Evolutionary conservation across 192 early-diverging fungal species (phyloP), one percentile per base, ranked within the genome.

Genomic region (Coemansia erecta): DNA sequence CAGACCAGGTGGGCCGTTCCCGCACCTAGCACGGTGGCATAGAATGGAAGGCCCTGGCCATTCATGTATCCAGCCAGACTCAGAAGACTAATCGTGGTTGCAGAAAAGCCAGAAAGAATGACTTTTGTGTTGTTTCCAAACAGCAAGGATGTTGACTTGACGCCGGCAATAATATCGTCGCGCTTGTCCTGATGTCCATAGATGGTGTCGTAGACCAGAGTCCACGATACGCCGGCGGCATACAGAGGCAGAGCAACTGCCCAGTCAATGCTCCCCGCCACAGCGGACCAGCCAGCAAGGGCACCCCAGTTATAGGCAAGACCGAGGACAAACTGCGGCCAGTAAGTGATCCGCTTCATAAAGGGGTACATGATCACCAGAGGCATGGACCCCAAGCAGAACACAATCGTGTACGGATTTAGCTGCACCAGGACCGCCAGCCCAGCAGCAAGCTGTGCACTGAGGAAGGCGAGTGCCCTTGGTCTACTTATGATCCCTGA

Each of bases 111-210:
- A 1, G 87, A 74, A 18, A 98, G 73, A 63, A 85, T 87, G 22
- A 78, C 54, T 24, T 84, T 85, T 8, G 90, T 84, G 35, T 85
- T 79, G 21, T 87, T 83, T 5, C 86, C 92, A 77, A 96, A 98
- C 1, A 84, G 73, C 10, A 98, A 61, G 1, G 95, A 94, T 1
- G 95, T 98, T 9, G 93, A 95, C 70, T 94, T 93, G 53, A 95
- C 87, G 8, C 94, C 94, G 45, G 87, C 85, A 42, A 83, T 76
- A 41, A 90, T 45, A 70, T 98, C 95, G 69, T 97, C 93, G 13
- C 81, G 83, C 72, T 94, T 98, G 76, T 98, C 95, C 74, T 97
- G 95, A 49, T 97, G 89, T 15, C 94, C 95, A 56, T 98, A 98
- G 57, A 98, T 93, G 7, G 94, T 97, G 71, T 98, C 95, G 74